Evolutionary conservation across 768 basidiomycete species (phyloP).

Genomic region (Phanerochaete carnosa): DNA sequence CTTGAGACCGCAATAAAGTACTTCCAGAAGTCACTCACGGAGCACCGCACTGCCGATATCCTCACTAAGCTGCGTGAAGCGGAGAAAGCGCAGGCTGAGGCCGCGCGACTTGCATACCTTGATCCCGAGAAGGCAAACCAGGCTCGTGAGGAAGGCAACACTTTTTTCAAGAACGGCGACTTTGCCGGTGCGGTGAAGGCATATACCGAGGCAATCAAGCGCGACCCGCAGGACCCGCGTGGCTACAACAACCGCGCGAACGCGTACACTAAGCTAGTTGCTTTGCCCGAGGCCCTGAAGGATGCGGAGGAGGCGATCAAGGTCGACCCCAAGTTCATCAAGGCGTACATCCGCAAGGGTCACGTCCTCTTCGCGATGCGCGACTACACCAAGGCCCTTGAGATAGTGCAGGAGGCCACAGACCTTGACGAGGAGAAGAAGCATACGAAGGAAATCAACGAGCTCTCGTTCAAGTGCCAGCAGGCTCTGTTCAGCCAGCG

Average conservation of each 20-base stretch:
- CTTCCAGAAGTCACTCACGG: slow-evolving; percentile 90
- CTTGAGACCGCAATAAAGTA: slow-evolving; percentile 77
- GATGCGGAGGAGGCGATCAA: slow-evolving; percentile 93
- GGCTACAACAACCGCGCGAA: slow-evolving; percentile 99
- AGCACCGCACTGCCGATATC: slow-evolving; percentile 93
- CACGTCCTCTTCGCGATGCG: slow-evolving; percentile 87
- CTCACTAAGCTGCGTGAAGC: slow-evolving; percentile 85
- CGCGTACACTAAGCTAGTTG: slow-evolving; percentile 92
- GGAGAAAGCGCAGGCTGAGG: slow-evolving; percentile 76
- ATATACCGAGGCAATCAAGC: slow-evolving; percentile 96
- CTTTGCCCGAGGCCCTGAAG: slow-evolving; percentile 93
- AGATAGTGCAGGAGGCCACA: slow-evolving; percentile 73
- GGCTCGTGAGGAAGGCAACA: slow-evolving; percentile 92
- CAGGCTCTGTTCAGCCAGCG: slow-evolving; percentile 77
- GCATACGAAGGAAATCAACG: slow-evolving; percentile 79
- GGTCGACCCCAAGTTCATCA: slow-evolving; percentile 88
- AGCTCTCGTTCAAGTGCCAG: slow-evolving; percentile 77
- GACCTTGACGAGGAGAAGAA: slow-evolving; percentile 79
- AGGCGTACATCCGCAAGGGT: slow-evolving; percentile 93
- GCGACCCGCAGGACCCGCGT: slow-evolving; percentile 83
- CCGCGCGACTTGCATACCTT: slow-evolving; percentile 79
- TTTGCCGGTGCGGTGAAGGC: slow-evolving; percentile 89
- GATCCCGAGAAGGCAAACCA: slow-evolving; percentile 77
- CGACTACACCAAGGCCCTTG: slow-evolving; percentile 84
- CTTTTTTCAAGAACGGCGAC: slow-evolving; percentile 86